phyloP scores from a whole-genome alignment of 2,329 filamentous ascomycete genomes.

The Nectriaceae sp. region DNA sequence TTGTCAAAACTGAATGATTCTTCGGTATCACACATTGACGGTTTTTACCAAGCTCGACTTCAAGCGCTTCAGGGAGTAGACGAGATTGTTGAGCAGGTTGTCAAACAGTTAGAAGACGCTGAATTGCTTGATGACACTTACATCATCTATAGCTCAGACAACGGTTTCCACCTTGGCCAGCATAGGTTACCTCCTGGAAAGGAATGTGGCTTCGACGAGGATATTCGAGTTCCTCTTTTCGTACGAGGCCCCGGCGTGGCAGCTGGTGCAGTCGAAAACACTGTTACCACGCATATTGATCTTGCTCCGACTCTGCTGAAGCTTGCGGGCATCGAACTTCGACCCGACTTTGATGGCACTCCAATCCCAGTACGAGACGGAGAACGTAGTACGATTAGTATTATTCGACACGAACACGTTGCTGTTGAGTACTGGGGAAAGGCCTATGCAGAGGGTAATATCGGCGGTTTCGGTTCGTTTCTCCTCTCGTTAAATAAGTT shows the following conservation, averaged over 20 bases:
- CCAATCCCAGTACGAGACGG: conserved; percentile 47
- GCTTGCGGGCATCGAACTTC: conserved; percentile 40
- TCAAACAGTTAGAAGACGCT: conserved; percentile 46
- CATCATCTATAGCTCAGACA: conserved; percentile 61
- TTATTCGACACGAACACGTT: conserved; percentile 52
- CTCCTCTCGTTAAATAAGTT: background rate
- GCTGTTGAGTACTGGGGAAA: conserved; percentile 60
- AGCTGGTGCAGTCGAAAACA: conserved; percentile 37
- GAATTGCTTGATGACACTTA: conserved; percentile 65
- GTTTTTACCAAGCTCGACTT: conserved; percentile 53
- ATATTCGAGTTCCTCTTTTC: conserved; percentile 59
- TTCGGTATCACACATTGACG: conserved; percentile 48
- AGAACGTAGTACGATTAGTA: conserved; percentile 18
- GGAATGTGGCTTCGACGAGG: conserved; percentile 58
- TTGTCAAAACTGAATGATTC: conserved; percentile 43
- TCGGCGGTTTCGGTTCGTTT: conserved; percentile 26
- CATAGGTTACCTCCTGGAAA: conserved; percentile 61
- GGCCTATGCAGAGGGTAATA: conserved; percentile 39
- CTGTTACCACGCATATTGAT: conserved; percentile 63
- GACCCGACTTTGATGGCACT: conserved; percentile 57
- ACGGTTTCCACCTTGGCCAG: conserved; percentile 62
- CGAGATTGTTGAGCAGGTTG: conserved; percentile 51
- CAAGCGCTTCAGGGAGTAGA: conserved; percentile 56
- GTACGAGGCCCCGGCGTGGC: conserved; percentile 57
- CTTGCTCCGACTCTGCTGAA: conserved; percentile 61